Base-by-base conservation (phyloP, 1,139 yeast species). In the Blastobotrys raffinosifermentans region DNA sequence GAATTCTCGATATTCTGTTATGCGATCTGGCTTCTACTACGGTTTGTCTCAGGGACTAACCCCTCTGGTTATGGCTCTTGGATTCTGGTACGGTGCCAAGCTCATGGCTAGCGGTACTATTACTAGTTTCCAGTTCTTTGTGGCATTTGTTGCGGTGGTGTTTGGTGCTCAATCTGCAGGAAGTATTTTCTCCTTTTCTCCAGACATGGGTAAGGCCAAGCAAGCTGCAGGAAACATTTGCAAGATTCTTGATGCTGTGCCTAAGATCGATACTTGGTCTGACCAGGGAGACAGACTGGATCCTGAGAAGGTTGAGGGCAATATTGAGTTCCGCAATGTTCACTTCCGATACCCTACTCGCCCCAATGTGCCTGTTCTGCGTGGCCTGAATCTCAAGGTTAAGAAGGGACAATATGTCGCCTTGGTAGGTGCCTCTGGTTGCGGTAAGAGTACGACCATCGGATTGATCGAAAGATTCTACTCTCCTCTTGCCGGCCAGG, bases 371-470 rank as follows among this genome's bases (percentile, higher is more conserved):
- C 69, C 72, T n/a, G 81, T 89, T 9, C 78, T 89, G 55, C 70
- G 76, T 22, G 73, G 81, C 8, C 57, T 87, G 36, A 73, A 77
- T 46, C 69, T 89, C 46, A 73, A 67, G 20, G 78, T 89, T 40
- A 72, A 76, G 40, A 70, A 77, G 34, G 96, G 96, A 2, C 87
- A 93, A 43, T 85, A 84, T 53, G 85, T 86, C 22, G 94, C 97
- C 50, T 73, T 89, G 44, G 97, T 89, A 2, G 98, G 97, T 0
- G 93, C 96, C 1, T 85, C 95, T 3, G 97, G 97, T 4, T 77
- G 94, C 51, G 97, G 97, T 26, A 89, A 89, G 61, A 83, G 95
- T 2, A 89, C 96, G 0, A 80, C 93, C 23, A 82, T 94, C n/a
- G 82, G 89, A 19, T 64, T 89, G 38, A 62, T 86, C 38, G 72